Evolutionary conservation across 352 stramenopile genomes (phyloP).

Genomic region (Pythium periplocum): DNA sequence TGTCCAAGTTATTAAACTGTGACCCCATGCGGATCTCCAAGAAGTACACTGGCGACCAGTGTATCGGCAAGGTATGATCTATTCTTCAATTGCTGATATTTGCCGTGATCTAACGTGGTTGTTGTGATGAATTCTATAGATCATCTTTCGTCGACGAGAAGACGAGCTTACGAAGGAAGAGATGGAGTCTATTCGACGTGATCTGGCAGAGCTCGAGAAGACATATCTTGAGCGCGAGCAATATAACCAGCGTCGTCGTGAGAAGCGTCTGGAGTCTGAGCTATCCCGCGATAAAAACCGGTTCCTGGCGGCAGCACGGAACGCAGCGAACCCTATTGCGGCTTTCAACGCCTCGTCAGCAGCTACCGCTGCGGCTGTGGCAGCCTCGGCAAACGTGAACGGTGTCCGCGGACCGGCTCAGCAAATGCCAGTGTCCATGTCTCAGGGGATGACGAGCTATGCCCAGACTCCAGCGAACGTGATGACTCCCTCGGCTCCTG

Average conservation of each 20-base stretch:
- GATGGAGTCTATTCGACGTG: constrained; percentile 68
- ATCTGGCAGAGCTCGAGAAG: constrained; percentile 90
- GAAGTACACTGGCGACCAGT: constrained; percentile 98
- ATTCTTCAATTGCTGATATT: neutral
- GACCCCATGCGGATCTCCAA: constrained; percentile 99
- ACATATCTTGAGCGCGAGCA: constrained; percentile 95
- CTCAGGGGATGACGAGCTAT: no score
- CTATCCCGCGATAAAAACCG: constrained; percentile 68
- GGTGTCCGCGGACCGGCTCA: neutral
- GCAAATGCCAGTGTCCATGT: constrained; percentile 8
- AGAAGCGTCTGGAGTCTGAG: constrained; percentile 82
- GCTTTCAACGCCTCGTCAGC: constrained; percentile 9
- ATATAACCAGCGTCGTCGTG: constrained; percentile 90
- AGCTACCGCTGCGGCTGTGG: constrained; percentile 3
- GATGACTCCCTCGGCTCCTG: neutral
- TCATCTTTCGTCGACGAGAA: constrained; percentile 67
- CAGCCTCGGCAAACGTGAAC: constrained; percentile 3
- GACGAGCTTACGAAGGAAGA: constrained; percentile 77
- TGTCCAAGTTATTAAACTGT: constrained; percentile 97
- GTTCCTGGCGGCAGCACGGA: constrained; percentile 25
- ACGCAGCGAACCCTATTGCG: constrained; percentile 3
- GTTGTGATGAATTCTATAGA: constrained; percentile 28
- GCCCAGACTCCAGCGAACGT: no score
- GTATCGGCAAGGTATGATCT: constrained; percentile 93
- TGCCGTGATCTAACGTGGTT: neutral